Conservation (phyloP, 768 basidiomycete genomes). For the Dentipellis fragilis region DNA sequence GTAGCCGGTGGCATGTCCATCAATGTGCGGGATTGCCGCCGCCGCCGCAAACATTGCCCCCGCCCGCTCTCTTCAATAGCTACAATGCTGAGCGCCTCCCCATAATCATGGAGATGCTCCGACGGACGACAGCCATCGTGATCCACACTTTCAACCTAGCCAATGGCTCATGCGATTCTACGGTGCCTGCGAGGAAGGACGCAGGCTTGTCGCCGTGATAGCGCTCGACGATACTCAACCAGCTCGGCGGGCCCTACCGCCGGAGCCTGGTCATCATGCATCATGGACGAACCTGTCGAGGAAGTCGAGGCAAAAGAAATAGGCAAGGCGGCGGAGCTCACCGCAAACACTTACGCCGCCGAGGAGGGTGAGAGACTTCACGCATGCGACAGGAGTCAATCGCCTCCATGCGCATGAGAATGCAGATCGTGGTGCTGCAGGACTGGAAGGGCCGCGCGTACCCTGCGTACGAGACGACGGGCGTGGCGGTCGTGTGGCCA, state of each 20-base stretch:
- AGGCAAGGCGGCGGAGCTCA: neutral
- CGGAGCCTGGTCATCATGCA: constrained; percentile 8
- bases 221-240: neutral
- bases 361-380: neutral
- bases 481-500: too few species aligned
- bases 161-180: too few species aligned
- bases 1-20: constrained; percentile 10
- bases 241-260: constrained; percentile 12
- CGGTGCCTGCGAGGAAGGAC: too few species aligned
- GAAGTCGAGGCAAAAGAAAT: neutral
- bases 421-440: neutral
- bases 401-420: neutral
- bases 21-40: constrained; percentile 5
- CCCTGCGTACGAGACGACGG: too few species aligned
- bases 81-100: constrained; percentile 13
- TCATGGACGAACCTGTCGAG: constrained; percentile 4
- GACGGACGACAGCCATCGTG: constrained; percentile 2
- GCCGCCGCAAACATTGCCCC: constrained; percentile 3
- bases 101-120: constrained; percentile 12
- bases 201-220: neutral
- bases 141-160: neutral
- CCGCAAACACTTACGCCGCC: too few species aligned
- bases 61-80: constrained; percentile 7
- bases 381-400: constrained; percentile 4
- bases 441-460: neutral